A percentile compares a stretch with the other conserved stretches of the same genome.
Conservation (phyloP, 495 filamentous ascomycete species). For the Parathielavia appendiculata region DNA sequence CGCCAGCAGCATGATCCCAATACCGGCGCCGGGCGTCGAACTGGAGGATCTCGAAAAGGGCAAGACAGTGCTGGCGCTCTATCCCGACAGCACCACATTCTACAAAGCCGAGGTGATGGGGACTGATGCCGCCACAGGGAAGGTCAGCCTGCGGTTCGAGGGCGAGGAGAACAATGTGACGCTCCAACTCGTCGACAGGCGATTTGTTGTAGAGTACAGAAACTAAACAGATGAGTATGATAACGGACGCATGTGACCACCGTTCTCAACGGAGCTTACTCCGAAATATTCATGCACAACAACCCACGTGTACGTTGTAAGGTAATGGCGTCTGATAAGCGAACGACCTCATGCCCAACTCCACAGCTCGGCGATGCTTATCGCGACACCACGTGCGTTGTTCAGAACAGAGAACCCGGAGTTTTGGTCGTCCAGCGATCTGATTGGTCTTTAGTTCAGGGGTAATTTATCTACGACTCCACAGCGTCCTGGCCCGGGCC, state of each 20-base stretch:
- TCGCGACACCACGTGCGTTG: neutral
- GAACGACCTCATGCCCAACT: too few species aligned
- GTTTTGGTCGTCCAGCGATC: neutral
- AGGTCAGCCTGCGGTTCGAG: constrained; percentile 68
- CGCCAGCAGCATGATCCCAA: constrained; percentile 76
- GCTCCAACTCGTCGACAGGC: constrained; percentile 67
- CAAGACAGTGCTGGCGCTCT: constrained; percentile 74
- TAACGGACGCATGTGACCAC: neutral
- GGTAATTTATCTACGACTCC: constrained; percentile 18
- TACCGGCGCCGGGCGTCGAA: constrained; percentile 49
- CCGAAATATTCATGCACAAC: too few species aligned
- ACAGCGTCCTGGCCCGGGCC: neutral
- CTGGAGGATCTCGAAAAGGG: constrained; percentile 69
- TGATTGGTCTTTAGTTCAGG: constrained; percentile 23
- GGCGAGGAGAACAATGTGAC: constrained; percentile 80
- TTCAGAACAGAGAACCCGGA: constrained; percentile 2
- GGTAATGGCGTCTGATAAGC: too few species aligned
- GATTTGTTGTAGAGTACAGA: constrained; percentile 71
- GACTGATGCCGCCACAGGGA: constrained; percentile 47
- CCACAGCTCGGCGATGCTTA: too few species aligned
- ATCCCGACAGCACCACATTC: constrained; percentile 92
- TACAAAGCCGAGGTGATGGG: constrained; percentile 93
- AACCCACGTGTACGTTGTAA: neutral
- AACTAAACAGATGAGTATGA: constrained; percentile 13
- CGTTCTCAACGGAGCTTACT: too few species aligned